phyloP scores from a whole-genome alignment of 179 eudicot species.

The Vitellaria paradoxa region DNA sequence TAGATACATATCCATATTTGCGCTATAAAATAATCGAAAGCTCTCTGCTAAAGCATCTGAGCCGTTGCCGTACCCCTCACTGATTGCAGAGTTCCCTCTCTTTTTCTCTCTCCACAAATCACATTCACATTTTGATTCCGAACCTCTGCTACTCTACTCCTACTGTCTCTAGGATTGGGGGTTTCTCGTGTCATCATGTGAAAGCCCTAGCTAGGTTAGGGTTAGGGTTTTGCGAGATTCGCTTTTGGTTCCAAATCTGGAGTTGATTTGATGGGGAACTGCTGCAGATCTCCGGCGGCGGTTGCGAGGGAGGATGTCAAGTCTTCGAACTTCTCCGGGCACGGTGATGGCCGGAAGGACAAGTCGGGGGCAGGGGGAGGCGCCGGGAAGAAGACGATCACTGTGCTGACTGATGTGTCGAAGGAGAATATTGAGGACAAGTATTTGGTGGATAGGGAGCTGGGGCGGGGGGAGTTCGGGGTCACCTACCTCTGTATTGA shows the following conservation, averaged over 20 bases:
- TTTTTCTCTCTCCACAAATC: conserved; percentile 14
- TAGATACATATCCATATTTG: not conserved
- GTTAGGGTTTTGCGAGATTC: conserved; percentile 20
- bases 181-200: conserved; percentile 11
- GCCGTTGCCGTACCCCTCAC: conserved; percentile 24
- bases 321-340: conserved; percentile 44
- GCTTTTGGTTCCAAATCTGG: conserved; percentile 19
- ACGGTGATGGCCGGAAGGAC: conserved; percentile 37
- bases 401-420: conserved; percentile 45
- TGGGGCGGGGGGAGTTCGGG: conserved; percentile 80
- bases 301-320: conserved; percentile 93
- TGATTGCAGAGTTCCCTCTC: conserved; percentile 7
- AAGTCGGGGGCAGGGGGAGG: conserved; percentile 20
- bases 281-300: conserved; percentile 99
- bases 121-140: conserved; percentile 8
- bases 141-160: not conserved
- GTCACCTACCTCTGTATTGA: conserved; percentile 76
- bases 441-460: conserved; percentile 61
- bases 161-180: conserved; percentile 3
- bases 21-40: not conserved
- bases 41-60: conserved; percentile 13
- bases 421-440: conserved; percentile 65
- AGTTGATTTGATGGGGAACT: conserved; percentile 69
- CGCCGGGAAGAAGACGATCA: conserved; percentile 33
- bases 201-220: conserved; percentile 18